Conservation (phyloP, 805 yeast genomes). For the Myxozyma udenii region DNA sequence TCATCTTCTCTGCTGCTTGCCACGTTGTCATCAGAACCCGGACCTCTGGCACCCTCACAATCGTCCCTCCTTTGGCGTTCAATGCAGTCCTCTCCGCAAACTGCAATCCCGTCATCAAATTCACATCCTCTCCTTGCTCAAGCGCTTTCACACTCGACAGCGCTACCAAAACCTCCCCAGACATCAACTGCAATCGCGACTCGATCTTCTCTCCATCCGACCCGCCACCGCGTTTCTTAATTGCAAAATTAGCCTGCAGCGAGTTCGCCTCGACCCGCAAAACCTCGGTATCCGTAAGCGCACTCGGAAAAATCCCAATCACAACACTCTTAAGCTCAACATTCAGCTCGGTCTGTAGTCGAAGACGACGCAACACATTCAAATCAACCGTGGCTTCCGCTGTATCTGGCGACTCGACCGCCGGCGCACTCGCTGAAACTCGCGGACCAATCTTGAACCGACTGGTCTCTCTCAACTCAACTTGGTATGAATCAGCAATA, state of each 20-base stretch:
- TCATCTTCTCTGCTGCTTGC: constrained; percentile 50
- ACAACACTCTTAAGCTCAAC: constrained; percentile 56
- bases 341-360: constrained; percentile 63
- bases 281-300: constrained; percentile 74
- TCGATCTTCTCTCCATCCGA: constrained; percentile 41
- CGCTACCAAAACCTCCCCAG: constrained; percentile 64
- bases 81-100: constrained; percentile 53
- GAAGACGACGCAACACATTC: constrained; percentile 4
- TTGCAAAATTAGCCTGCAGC: constrained; percentile 34
- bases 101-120: constrained; percentile 48
- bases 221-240: constrained; percentile 20
- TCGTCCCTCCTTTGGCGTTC: constrained; percentile 71
- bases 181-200: constrained; percentile 57
- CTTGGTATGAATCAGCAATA: constrained; percentile 66
- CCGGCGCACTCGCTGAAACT: not conserved
- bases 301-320: constrained; percentile 73
- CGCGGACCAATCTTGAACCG: constrained; percentile 32
- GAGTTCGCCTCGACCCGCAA: constrained; percentile 45
- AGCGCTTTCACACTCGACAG: constrained; percentile 53
- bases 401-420: not conserved
- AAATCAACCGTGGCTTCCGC: not conserved
- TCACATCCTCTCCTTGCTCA: constrained; percentile 46
- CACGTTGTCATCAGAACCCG: constrained; percentile 71
- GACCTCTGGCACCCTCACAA: constrained; percentile 75
- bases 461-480: constrained; percentile 63